Evolutionary conservation across 2,329 filamentous ascomycete genomes (phyloP), one percentile per base, ranked within the genome.

Genomic region (Akanthomyces uredinophilus): DNA sequence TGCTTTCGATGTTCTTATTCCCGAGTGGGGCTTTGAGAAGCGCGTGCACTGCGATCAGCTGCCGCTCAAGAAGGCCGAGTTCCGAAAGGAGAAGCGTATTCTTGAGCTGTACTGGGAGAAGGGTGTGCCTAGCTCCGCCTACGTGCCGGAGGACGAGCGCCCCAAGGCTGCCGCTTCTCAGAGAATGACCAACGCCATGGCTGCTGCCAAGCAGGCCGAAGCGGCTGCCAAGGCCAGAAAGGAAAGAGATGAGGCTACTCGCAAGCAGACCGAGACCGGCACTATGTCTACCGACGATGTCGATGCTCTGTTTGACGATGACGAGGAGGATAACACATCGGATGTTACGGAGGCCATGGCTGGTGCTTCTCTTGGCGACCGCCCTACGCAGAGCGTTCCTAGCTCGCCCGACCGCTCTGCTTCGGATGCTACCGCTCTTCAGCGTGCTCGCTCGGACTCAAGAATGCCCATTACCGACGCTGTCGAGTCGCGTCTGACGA

Each of bases 51-150:
- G 95, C 73, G 95, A 99, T 72, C 95, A 99, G 80, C 83, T 99
- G 73, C 95, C 95, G 35, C 81, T 99, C 68, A 94, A 98, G 85
- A 99, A 99, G 83, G 95, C 95, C n/a, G 95, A 99, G 74, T 99
- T 95, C 78, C 88, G 96, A 76, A 98, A 98, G 83, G 92, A 96
- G 73, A 91, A 93, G 79, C 87, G 95, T 61, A 86, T 98, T 35
- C 83, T 99, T 52, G 95, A 99, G 78, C 84, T 99, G 18, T 99
- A 97, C 82, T 99, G 95, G 95, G 95, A 99, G 87, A 99, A 98
- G 85, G 95, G 95, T 52, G 92, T 98, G 8, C 92, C 94, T 32
- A 98, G 93, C 65, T 97, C 94, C 49, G 91, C 93, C 2, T 99
- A 96, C 69, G 89, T 99, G 58, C 95, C 95, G 3, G 95, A 99